Percentiles rank a stretch among this genome's conserved stretches.
These are phyloP conservation scores for Saturnispora halmiae DNA, from an alignment of 805 yeast genomes.

Conservation along the genomic window DNA sequence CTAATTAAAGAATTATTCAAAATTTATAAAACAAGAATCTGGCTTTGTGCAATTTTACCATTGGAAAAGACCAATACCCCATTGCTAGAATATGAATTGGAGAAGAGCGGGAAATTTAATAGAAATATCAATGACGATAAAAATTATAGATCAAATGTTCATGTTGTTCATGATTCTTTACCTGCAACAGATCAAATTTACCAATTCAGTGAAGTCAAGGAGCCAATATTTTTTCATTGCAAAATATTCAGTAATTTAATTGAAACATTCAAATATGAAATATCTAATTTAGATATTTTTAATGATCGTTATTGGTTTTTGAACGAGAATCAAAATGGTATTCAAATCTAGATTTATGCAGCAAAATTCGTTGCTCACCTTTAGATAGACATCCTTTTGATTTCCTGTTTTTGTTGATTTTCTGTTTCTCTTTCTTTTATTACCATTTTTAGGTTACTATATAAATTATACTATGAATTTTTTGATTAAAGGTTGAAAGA, in stretches of 20 bases:
- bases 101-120: conserved; percentile 14
- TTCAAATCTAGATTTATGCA: no score
- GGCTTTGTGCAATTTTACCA: conserved; percentile 67
- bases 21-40: conserved; percentile 68
- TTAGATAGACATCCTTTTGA: no score
- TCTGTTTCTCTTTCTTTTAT: conserved; percentile 4
- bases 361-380: no score
- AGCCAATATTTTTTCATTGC: conserved; percentile 45
- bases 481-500: not conserved
- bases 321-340: conserved; percentile 5
- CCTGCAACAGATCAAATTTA: conserved; percentile 35
- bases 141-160: conserved; percentile 31
- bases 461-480: not conserved
- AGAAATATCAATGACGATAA: conserved; percentile 22
- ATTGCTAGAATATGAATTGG: conserved; percentile 25
- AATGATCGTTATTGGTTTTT: conserved; percentile 24
- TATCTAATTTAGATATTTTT: conserved; percentile 23
- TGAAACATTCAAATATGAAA: conserved; percentile 35
- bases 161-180: conserved; percentile 23
- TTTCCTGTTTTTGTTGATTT: not conserved
- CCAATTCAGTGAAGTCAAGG: conserved; percentile 26
- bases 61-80: conserved; percentile 28
- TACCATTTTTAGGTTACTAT: not conserved
- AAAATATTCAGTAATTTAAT: conserved; percentile 40
- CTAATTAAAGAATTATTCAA: conserved; percentile 66